Evolutionary conservation across 257 asterid genomes (phyloP), one percentile per base, ranked within the genome.

Genomic region (Ajuga chamaepitys): DNA sequence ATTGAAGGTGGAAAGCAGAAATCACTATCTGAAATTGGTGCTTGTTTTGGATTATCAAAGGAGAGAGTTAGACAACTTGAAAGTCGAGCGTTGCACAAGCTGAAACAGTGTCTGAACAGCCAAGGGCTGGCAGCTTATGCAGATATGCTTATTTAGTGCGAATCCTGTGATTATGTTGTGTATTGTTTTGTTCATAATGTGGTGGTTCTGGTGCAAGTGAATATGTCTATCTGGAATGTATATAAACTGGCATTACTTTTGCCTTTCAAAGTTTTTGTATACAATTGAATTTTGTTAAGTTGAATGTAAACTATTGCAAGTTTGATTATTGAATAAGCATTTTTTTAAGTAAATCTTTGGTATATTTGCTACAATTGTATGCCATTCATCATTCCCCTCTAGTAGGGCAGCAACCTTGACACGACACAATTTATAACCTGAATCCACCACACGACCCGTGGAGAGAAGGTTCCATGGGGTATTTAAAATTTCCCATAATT

Each of bases 41-140:
- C 30, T 52, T 77, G 68, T 45, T 80, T 92, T 68, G 91, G 94
- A 59, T 77, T 92, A 70, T 80, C 96, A 0, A 92, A 87, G 79
- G 98, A 89, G 81, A 83, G 98, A 78, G 79, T 92, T 62, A 75
- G 97, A 65, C 97, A 92, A 76, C 85, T 92, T 37, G 97, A 92
- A 76, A 82, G 81, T 62, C 90, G 95, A 58, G 97, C 96, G 2
- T 38, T 87, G 22, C 42, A 80, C 87, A 92, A 87, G 84, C 89
- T 92, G 30, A 92, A 70, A 68, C 91, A 92, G 77, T 81, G 88
- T 69, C 82, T 85, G 28, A 51, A 52, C 71, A 83, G 76, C 76
- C 92, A 86, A 2, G 96, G 95, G 20, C 85, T 89, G 9, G 84
- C 71, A 54, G 95, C 95, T 8, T 89, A 89, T 71, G 62, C 75